Evolutionary conservation across 345 rosid genomes (phyloP).

Genomic region (Psidium friedrichsthalianum): DNA sequence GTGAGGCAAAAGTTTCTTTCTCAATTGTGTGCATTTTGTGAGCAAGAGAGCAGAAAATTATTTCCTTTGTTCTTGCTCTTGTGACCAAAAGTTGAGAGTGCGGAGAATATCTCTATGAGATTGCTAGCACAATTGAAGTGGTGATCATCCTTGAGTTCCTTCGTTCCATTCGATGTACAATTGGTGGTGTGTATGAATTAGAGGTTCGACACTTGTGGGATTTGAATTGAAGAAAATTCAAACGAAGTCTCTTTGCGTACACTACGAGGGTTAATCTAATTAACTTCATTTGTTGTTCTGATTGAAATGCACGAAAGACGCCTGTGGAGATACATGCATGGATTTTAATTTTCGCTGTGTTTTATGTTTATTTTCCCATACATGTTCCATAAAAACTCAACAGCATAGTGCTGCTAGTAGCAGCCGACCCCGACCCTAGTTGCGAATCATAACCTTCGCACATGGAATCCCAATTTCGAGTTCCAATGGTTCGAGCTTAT

Average conservation of each 20-base stretch:
- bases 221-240: not conserved
- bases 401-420: too few species aligned
- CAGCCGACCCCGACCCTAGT: too few species aligned
- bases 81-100: too few species aligned
- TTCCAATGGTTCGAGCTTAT: too few species aligned
- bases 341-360: not conserved
- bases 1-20: too few species aligned
- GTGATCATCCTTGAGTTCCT: not conserved
- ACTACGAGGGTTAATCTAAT: fast-evolving
- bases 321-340: not conserved
- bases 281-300: not conserved
- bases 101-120: not conserved
- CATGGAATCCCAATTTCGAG: too few species aligned
- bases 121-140: not conserved
- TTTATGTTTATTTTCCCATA: not conserved
- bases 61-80: too few species aligned
- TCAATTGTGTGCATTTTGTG: too few species aligned
- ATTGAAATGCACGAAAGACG: fast-evolving
- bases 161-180: fast-evolving
- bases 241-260: not conserved
- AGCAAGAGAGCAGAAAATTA: too few species aligned
- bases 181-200: not conserved
- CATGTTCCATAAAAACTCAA: not conserved
- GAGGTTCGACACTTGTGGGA: fast-evolving
- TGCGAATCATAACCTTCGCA: too few species aligned